phyloP scores from a whole-genome alignment of 768 basidiomycete species.

The Pisolithus orientalis region DNA sequence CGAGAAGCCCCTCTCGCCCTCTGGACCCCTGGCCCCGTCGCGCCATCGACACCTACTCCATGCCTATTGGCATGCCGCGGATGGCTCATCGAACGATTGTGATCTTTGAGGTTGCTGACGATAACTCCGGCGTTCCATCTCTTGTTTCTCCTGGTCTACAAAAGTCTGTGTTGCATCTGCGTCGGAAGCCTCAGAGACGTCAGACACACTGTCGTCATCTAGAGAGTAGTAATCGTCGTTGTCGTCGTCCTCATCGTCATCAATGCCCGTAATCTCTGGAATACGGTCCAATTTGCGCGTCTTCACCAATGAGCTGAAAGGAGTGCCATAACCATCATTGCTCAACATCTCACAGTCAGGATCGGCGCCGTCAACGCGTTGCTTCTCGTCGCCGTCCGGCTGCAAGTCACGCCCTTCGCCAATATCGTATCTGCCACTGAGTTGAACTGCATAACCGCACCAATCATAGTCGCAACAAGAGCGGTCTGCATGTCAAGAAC shows the following conservation, averaged over 20 bases:
- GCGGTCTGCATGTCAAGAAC: constrained; percentile 1
- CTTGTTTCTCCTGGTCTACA: constrained; percentile 54
- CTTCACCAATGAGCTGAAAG: constrained; percentile 15
- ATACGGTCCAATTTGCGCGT: background rate
- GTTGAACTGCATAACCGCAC: constrained; percentile 1
- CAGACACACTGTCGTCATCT: constrained; percentile 19
- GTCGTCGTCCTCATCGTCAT: constrained; percentile 20
- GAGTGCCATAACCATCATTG: constrained; percentile 19
- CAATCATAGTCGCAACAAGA: constrained; percentile 3
- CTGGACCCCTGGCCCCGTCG: background rate
- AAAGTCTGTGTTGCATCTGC: constrained; percentile 35
- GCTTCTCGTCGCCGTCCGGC: background rate
- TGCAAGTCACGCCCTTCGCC: background rate
- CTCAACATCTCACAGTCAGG: constrained; percentile 3
- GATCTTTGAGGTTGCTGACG: constrained; percentile 32
- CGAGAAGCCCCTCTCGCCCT: background rate
- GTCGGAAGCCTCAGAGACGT: constrained; percentile 18
- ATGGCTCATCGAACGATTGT: background rate
- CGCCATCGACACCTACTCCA: background rate
- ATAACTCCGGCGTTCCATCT: constrained; percentile 75
- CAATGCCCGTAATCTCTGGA: constrained; percentile 6
- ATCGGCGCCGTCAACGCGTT: background rate
- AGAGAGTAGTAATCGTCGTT: constrained; percentile 29
- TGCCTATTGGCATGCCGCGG: background rate
- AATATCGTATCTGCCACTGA: background rate